A percentile compares a stretch with the other conserved stretches of the same genome.
Conservation (phyloP, 495 filamentous ascomycete genomes). For the Aspergillus campestris region DNA sequence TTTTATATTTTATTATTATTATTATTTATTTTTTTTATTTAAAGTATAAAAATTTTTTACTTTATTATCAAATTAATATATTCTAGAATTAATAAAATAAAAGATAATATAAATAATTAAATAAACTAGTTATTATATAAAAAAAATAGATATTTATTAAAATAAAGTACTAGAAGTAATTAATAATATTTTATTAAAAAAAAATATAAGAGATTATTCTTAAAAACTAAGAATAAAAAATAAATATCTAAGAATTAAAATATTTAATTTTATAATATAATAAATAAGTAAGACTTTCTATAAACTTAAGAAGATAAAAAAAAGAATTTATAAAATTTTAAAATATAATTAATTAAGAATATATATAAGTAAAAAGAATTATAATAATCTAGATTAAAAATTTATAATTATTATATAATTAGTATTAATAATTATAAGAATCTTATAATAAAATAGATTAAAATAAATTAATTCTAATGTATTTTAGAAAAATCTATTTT, state of each 20-base stretch:
- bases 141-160: too few species aligned
- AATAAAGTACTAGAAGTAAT: too few species aligned
- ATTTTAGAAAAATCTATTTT: background rate
- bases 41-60: too few species aligned
- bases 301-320: constrained; percentile 2
- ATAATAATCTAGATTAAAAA: background rate
- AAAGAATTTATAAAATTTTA: constrained; percentile 11
- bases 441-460: background rate
- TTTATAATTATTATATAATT: constrained; percentile 4
- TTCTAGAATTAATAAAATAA: too few species aligned
- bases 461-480: background rate
- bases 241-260: too few species aligned
- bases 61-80: too few species aligned
- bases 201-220: too few species aligned
- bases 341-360: constrained; percentile 6
- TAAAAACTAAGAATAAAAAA: too few species aligned
- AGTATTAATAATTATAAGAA: constrained; percentile 1
- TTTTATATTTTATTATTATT: too few species aligned
- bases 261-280: too few species aligned
- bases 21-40: too few species aligned
- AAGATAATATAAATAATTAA: constrained; percentile 1
- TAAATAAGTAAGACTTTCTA: too few species aligned
- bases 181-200: constrained; percentile 2
- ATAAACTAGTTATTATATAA: background rate
- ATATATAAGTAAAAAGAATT: constrained; percentile 1